These are phyloP conservation scores for Penicillium sp. DNA, from an alignment of 2,329 filamentous ascomycete genomes.

Conservation along the genomic window DNA sequence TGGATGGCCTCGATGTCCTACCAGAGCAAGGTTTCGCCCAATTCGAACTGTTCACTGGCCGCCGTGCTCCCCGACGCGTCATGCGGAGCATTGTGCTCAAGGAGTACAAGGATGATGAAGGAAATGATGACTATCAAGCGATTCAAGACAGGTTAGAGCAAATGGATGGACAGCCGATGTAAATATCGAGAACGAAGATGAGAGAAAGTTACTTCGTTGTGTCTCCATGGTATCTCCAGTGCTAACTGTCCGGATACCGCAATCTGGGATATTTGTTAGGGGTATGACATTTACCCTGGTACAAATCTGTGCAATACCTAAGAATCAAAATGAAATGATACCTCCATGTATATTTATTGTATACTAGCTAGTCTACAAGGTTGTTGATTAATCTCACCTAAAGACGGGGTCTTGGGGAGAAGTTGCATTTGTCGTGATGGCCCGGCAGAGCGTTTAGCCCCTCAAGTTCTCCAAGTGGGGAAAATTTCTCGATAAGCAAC, in stretches of 20 bases:
- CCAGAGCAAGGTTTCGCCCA: constrained; percentile 42
- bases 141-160: constrained; percentile 32
- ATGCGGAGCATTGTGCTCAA: constrained; percentile 38
- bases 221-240: no score
- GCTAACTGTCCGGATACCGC: no score
- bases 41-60: constrained; percentile 40
- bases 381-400: no score
- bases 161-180: constrained; percentile 33
- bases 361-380: no score
- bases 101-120: constrained; percentile 36
- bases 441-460: neutral
- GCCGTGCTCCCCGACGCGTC: constrained; percentile 37
- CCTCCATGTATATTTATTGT: no score
- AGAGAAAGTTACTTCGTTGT: no score
- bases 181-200: constrained; percentile 7
- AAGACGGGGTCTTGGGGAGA: neutral
- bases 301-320: no score
- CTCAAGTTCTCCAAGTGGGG: neutral
- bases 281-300: no score
- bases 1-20: constrained; percentile 41
- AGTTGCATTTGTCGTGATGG: neutral
- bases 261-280: no score
- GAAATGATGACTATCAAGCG: constrained; percentile 29
- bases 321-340: no score
- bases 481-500: neutral